Evolutionary conservation across 768 basidiomycete genomes (phyloP).

Genomic region (Tulasnella sp.): DNA sequence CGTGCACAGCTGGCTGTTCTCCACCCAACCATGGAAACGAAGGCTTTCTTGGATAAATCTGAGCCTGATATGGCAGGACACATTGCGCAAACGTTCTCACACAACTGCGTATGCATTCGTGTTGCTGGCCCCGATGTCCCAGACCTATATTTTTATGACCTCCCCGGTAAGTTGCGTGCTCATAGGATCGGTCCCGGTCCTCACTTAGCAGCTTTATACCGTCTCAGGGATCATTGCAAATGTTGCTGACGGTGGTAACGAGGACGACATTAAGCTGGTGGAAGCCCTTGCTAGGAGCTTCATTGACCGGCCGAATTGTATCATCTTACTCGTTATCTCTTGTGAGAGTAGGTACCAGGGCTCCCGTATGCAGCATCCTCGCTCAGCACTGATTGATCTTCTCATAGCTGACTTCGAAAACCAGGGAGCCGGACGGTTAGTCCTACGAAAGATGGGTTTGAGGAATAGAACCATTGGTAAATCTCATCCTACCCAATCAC

Average conservation of each 20-base stretch:
- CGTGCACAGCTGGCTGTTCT: constrained; percentile 22
- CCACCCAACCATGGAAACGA: background rate
- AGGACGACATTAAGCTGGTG: constrained; percentile 13
- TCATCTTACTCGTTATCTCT: constrained; percentile 16
- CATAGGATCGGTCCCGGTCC: background rate
- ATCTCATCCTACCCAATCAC: constrained; percentile 20
- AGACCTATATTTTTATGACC: constrained; percentile 25
- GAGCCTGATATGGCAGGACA: background rate
- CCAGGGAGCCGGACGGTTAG: constrained; percentile 59
- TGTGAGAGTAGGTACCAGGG: constrained; percentile 17
- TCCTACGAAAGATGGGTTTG: constrained; percentile 47
- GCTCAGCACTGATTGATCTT: background rate
- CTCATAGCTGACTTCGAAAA: constrained; percentile 65
- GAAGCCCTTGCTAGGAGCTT: constrained; percentile 8
- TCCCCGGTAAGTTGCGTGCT: constrained; percentile 22
- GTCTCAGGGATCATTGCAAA: constrained; percentile 19
- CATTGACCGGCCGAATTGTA: background rate
- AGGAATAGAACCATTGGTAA: constrained; percentile 62
- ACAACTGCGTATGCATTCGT: constrained; percentile 40
- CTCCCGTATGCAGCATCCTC: too few relatives aligned
- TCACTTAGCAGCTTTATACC: background rate
- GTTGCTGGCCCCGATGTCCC: constrained; percentile 34
- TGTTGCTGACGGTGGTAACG: constrained; percentile 5
- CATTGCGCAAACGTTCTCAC: constrained; percentile 33
- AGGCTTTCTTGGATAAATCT: constrained; percentile 5